Evolutionary conservation across 2,329 filamentous ascomycete species (phyloP).

Genomic region (Fusarium agapanthi): DNA sequence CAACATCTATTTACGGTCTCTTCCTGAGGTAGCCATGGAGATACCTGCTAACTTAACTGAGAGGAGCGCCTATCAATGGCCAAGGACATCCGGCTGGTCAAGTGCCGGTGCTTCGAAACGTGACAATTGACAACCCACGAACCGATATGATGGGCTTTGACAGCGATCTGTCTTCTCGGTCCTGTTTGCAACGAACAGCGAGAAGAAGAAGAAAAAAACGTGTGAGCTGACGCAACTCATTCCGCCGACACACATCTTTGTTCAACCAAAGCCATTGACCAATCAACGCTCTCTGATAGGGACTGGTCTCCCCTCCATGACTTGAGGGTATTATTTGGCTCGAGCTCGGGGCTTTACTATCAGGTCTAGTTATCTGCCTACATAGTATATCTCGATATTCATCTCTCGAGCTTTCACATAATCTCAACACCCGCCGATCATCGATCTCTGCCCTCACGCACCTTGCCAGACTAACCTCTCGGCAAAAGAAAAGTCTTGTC

Average conservation of each 20-base stretch:
- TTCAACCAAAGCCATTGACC: slow-evolving; percentile 43
- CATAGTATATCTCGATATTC: slow-evolving; percentile 11
- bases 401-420: slow-evolving; percentile 35
- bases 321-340: slow-evolving; percentile 37
- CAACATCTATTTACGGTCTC: slow-evolving; percentile 14
- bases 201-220: neutral
- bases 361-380: slow-evolving; percentile 18
- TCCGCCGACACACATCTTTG: slow-evolving; percentile 34
- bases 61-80: slow-evolving; percentile 15
- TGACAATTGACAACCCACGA: neutral
- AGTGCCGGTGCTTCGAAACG: slow-evolving; percentile 14
- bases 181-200: slow-evolving; percentile 38
- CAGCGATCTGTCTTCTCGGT: slow-evolving; percentile 26
- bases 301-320: slow-evolving; percentile 28
- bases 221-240: slow-evolving; percentile 38
- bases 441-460: neutral
- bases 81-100: neutral
- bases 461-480: neutral
- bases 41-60: neutral
- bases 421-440: slow-evolving; percentile 22
- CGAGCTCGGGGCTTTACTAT: slow-evolving; percentile 26
- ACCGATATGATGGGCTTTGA: neutral
- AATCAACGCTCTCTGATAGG: slow-evolving; percentile 46
- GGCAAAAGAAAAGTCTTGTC: slow-evolving; percentile 30
- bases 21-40: neutral